Base-by-base conservation (phyloP, 2,329 filamentous ascomycete species). In the Fusarium sp. region DNA sequence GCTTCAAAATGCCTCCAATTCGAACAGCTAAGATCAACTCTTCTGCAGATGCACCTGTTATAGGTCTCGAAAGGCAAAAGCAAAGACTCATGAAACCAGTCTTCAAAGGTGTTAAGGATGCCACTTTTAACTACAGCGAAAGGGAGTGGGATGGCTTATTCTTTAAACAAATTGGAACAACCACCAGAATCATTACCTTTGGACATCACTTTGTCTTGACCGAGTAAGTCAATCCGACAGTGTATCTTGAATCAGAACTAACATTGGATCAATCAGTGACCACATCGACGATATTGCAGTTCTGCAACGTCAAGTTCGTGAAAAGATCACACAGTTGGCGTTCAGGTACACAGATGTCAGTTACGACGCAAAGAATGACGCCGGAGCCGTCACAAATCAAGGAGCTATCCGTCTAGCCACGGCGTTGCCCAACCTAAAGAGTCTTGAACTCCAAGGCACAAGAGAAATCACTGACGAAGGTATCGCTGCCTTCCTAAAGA, bases 231-330 rank as follows among this genome's bases (percentile, higher is more conserved):
- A 14, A 14, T 5, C 12, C 4, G 4, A 4, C 22, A 1, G 4
- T 44, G 4, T 22, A 7, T 20, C 4, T 25, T 10, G 8, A 4
- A 8, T 30, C 9, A 9, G 13, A 7, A 18, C 29, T 70, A 25
- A 67, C 29, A 6, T 32, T 16, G 1, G 20, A 20, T 20, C 20
- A 20, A 20, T 32, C 30, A 71, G 67, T 13, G 34, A 59, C 11
- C 67, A 68, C 18, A 65, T 70, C 12, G 55, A 68, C 13, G 61
- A 69, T 9, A 70, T 70, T 20, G 29, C 62, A 14, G 48, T 57
- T 3, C 25, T 70, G 14, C 49, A 47, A 34, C 40, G 45, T 18
- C n/a, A 6, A 6, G 37, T 69, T 14, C 49, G 58, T 42, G 34
- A 66, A 30, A 57, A 58, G 7, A 49, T 70, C 22, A 48, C 41